Base-by-base conservation (phyloP, 495 filamentous ascomycete species). In the Xylaria venustula region DNA sequence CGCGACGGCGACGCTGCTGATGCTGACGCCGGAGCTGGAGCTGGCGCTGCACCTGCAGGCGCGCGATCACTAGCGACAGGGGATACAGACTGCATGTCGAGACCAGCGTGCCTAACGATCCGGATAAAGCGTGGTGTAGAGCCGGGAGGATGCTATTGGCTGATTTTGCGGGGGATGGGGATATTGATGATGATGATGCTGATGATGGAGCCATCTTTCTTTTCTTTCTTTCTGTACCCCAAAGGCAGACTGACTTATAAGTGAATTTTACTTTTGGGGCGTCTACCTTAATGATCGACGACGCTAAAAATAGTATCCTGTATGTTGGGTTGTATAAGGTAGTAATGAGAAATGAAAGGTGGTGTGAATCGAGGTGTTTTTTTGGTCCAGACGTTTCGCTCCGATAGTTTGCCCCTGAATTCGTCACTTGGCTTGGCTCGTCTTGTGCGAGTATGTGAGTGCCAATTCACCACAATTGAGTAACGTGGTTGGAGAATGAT, bases 91-190 rank as follows among this genome's bases (percentile, higher is more conserved):
- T 73, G 49, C 93, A 74, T 67, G 92, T 93, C 2, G 92, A 92
- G 51, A 95, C 82, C 11, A 90, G 87, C 2, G 90, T 88, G 15
- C 91, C 92, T 14, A 86, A 79, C 26, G 90, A 86, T 50, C 92
- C 92, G 17, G 92, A 89, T 20, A 90, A 70, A 50, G 93, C 93
- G 78, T 97, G 93, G 19, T 90, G 90, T n/a, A 96, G 77, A 5
- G 90, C 88, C 53, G 92, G 90, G n/a, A 96, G 83, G 7, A 84
- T 82, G 62, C 72, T 71, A 63, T 73, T 63, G 54, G 57, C 37
- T 50, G 30, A 34, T 34, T 34, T n/a, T n/a, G 58, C 48, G 14
- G 28, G 11, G 14, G 30, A 36, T 22, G 40, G 28, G 7, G 54
- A 30, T 1, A 28, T 14, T 37, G 46, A 42, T 42, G 40, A 20